Evolutionary conservation across 2,329 filamentous ascomycete species (phyloP).

Genomic region (Aspergillus versicolor): DNA sequence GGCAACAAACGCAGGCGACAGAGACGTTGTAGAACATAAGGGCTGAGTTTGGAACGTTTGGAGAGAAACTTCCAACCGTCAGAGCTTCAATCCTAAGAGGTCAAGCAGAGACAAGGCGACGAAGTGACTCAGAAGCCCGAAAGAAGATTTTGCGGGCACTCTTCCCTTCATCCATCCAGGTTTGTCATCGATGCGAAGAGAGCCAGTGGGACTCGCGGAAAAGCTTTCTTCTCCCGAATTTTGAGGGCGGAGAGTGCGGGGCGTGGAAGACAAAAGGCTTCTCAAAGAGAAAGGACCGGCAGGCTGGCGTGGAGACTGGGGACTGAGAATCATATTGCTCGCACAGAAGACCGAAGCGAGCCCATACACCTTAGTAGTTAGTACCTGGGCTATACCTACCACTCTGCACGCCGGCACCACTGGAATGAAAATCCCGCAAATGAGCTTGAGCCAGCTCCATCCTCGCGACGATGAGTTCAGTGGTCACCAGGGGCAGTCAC

Average conservation of each 20-base stretch:
- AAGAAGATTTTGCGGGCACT: background rate
- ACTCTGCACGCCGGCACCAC: slow-evolving; percentile 1
- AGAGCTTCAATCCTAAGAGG: background rate
- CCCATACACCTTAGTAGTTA: background rate
- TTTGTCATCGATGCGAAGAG: background rate
- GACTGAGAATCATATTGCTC: background rate
- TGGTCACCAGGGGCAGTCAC: background rate
- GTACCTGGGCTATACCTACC: background rate
- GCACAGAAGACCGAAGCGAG: slow-evolving; percentile 16
- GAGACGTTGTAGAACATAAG: background rate
- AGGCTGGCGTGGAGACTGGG: background rate
- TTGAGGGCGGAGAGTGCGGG: background rate
- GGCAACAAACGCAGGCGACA: background rate
- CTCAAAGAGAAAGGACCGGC: slow-evolving; percentile 6
- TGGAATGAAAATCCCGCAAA: background rate
- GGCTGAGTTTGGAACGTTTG: background rate
- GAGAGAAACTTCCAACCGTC: background rate
- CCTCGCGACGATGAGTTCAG: background rate
- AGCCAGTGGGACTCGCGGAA: background rate
- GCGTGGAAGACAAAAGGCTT: background rate
- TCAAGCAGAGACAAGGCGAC: background rate
- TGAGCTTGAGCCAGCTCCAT: background rate
- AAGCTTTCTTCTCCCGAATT: background rate
- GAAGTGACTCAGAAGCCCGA: slow-evolving; percentile 2
- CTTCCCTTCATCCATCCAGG: background rate